These are phyloP conservation scores for Parmelia sp. DNA, from an alignment of 495 filamentous ascomycete species.

Conservation along the genomic window DNA sequence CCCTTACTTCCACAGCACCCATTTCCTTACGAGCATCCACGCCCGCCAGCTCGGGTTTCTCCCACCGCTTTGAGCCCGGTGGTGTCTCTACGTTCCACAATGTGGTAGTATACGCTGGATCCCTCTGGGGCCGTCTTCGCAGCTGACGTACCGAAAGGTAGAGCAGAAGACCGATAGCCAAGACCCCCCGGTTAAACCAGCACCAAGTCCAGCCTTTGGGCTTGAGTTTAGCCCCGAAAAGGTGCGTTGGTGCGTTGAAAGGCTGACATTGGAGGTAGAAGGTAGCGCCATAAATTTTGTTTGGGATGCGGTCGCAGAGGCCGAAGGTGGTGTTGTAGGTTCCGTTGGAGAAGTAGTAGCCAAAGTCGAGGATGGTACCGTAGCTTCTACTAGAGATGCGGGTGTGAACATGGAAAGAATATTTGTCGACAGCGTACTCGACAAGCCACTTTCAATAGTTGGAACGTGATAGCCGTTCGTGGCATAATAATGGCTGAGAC, in stretches of 20 bases:
- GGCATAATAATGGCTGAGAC: not conserved
- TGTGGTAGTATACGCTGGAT: not conserved
- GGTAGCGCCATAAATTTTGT: not conserved
- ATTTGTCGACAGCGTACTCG: not conserved
- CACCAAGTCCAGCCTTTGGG: not conserved
- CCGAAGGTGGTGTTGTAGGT: conserved; percentile 2
- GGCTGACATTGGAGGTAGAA: not conserved
- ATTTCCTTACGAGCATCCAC: conserved; percentile 11
- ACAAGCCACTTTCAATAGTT: not conserved
- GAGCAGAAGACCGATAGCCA: not conserved
- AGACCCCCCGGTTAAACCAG: not conserved
- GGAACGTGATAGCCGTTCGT: conserved; percentile 5
- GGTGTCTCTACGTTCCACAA: no score
- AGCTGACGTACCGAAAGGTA: not conserved
- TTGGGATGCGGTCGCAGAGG: not conserved
- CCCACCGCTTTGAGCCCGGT: not conserved
- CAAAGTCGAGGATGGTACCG: no score
- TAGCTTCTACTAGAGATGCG: no score
- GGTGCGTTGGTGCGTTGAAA: not conserved
- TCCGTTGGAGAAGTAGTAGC: no score
- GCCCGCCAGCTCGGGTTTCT: conserved; percentile 11
- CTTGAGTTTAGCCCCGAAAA: not conserved
- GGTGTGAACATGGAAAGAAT: no score
- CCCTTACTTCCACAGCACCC: not conserved
- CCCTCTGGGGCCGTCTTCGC: not conserved